phyloP scores from a whole-genome alignment of 2,329 filamentous ascomycete species.

The Colletotrichum lentis region DNA sequence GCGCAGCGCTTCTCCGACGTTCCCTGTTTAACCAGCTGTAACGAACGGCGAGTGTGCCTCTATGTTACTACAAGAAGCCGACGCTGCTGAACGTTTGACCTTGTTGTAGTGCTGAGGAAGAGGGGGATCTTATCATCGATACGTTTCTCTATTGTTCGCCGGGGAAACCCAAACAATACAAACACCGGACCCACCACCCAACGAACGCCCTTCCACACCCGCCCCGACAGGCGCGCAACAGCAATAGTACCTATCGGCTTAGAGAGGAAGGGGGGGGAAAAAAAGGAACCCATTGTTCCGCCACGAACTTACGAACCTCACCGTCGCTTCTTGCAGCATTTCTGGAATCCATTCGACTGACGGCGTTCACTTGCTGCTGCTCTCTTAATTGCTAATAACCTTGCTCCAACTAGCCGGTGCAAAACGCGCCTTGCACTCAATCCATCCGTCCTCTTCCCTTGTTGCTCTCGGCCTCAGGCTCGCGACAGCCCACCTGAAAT shows the following conservation, averaged over 20 bases:
- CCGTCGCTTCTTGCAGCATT: slow-evolving; percentile 27
- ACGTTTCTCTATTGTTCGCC: slow-evolving; percentile 1
- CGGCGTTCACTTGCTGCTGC: slow-evolving; percentile 4
- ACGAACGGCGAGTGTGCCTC: slow-evolving; percentile 13
- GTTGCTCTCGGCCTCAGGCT: slow-evolving; percentile 22
- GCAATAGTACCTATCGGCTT: slow-evolving; percentile 1
- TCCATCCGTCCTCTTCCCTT: slow-evolving; percentile 1
- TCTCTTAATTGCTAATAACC: slow-evolving; percentile 30
- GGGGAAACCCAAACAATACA: slow-evolving; percentile 34
- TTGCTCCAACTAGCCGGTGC: slow-evolving; percentile 6
- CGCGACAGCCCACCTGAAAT: slow-evolving; percentile 33
- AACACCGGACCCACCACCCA: slow-evolving; percentile 28
- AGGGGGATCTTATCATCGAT: background rate
- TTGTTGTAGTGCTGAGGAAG: background rate
- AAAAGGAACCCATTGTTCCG: slow-evolving; percentile 15
- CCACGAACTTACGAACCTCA: slow-evolving; percentile 10
- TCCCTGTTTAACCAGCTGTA: background rate
- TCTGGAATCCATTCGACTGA: slow-evolving; percentile 19
- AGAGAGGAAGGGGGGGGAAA: background rate
- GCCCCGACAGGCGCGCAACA: slow-evolving; percentile 23
- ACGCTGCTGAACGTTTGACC: slow-evolving; percentile 11
- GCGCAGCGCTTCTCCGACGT: background rate
- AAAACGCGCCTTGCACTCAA: slow-evolving; percentile 13
- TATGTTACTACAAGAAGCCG: slow-evolving; percentile 20
- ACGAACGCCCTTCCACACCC: slow-evolving; percentile 27